Evolutionary conservation across 1,284 basidiomycete genomes (phyloP).

Genomic region (Puccinia horiana): DNA sequence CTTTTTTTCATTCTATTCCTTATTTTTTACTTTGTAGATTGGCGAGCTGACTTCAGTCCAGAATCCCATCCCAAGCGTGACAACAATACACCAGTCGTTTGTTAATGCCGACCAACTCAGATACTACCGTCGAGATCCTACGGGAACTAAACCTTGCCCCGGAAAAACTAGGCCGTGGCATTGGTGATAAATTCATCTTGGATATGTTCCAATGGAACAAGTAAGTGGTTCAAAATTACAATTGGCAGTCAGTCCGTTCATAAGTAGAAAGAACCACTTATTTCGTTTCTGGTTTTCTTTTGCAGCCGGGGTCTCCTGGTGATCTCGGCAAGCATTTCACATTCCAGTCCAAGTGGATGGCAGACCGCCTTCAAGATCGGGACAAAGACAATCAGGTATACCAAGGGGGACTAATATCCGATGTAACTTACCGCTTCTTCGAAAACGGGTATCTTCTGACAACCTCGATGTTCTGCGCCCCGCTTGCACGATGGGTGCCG

Average conservation of each 20-base stretch:
- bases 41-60: background rate
- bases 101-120: background rate
- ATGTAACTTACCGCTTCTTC: slow-evolving; percentile 23
- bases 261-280: background rate
- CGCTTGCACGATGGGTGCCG: background rate
- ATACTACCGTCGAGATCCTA: background rate
- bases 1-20: too few species aligned
- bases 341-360: slow-evolving; percentile 22
- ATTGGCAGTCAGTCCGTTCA: too few species aligned
- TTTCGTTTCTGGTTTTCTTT: background rate
- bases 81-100: background rate
- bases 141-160: background rate
- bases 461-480: slow-evolving; percentile 7
- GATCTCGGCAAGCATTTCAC: background rate
- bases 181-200: too few species aligned
- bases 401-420: background rate
- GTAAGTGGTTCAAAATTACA: too few species aligned
- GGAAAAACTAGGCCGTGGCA: background rate
- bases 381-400: background rate
- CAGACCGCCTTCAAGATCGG: background rate
- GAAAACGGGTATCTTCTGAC: slow-evolving; percentile 2
- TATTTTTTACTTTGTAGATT: too few species aligned
- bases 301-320: background rate
- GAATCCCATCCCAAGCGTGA: too few species aligned
- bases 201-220: too few species aligned